A percentile compares a stretch with the other conserved stretches of the same genome.
Evolutionary conservation across 2,329 filamentous ascomycete genomes (phyloP).

Genomic region (Thelonectria blattea): DNA sequence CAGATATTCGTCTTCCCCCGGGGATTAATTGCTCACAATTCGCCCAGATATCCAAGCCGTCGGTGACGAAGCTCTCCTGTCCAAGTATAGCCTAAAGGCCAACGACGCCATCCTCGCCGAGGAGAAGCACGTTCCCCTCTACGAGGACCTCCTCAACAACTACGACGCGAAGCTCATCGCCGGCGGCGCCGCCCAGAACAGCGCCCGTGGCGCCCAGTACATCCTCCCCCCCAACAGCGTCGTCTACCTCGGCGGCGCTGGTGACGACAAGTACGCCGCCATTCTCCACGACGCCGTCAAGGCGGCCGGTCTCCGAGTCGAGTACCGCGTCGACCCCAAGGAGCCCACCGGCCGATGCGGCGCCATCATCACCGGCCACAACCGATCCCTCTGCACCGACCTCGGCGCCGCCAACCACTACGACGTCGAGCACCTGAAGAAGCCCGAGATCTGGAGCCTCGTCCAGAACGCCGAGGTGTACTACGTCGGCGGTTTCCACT

Average conservation of each 20-base stretch:
- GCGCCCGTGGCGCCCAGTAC: slow-evolving; percentile 94
- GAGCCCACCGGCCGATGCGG: slow-evolving; percentile 91
- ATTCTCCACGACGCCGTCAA: slow-evolving; percentile 86
- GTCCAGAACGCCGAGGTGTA: slow-evolving; percentile 87
- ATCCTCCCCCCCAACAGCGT: slow-evolving; percentile 88
- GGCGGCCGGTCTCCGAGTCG: slow-evolving; percentile 86
- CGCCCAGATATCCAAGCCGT: slow-evolving; percentile 82
- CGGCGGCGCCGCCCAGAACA: slow-evolving; percentile 97
- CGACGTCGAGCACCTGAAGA: slow-evolving; percentile 91
- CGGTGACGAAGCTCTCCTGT: slow-evolving; percentile 82
- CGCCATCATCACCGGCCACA: slow-evolving; percentile 95
- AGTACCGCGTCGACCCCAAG: slow-evolving; percentile 89
- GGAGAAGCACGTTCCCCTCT: slow-evolving; percentile 86
- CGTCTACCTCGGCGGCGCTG: slow-evolving; percentile 92
- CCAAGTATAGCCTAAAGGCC: slow-evolving; percentile 92
- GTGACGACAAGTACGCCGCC: slow-evolving; percentile 93
- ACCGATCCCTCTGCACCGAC: slow-evolving; percentile 94
- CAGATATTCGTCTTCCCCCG: background rate
- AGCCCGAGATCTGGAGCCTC: slow-evolving; percentile 87
- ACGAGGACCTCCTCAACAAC: slow-evolving; percentile 92
- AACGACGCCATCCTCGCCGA: slow-evolving; percentile 98
- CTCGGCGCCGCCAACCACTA: slow-evolving; percentile 97
- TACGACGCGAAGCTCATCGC: slow-evolving; percentile 93
- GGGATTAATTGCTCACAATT: slow-evolving; percentile 26
- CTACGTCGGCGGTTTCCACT: slow-evolving; percentile 96